Conservation (phyloP, 208 protist species). For the Trypanosoma lewisi region DNA sequence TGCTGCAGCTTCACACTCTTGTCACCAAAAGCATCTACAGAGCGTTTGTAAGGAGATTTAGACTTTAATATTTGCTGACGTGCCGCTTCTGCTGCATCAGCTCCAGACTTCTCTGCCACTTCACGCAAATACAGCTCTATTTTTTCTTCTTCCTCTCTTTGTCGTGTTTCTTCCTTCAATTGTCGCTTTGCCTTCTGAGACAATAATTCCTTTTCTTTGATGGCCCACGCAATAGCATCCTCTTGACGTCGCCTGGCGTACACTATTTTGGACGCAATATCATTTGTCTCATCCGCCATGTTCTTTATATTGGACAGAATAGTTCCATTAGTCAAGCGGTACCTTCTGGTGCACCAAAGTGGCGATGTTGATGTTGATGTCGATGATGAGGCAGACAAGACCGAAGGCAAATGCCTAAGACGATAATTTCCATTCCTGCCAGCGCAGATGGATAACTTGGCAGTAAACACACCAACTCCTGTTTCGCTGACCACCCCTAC, state of each 20-base stretch:
- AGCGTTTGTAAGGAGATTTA: conserved; percentile 64
- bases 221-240: conserved; percentile 70
- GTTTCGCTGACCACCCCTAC: background rate
- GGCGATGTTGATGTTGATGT: too few relatives aligned
- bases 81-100: conserved; percentile 52
- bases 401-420: background rate
- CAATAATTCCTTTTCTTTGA: conserved; percentile 78
- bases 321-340: conserved; percentile 72
- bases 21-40: conserved; percentile 84
- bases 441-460: background rate
- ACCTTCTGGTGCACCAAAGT: conserved; percentile 11
- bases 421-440: background rate
- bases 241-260: conserved; percentile 69
- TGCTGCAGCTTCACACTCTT: conserved; percentile 80
- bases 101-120: conserved; percentile 46
- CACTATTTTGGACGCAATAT: conserved; percentile 73
- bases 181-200: conserved; percentile 70
- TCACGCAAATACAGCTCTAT: conserved; percentile 52
- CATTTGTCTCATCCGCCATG: conserved; percentile 64
- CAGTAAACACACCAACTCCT: background rate
- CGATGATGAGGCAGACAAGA: background rate
- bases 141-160: conserved; percentile 41
- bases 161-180: conserved; percentile 47
- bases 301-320: conserved; percentile 65
- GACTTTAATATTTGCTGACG: conserved; percentile 41